A percentile compares a stretch with the other conserved stretches of the same genome.
Conservation (phyloP, 1,284 basidiomycete species). For the Hemileccinum hortonii region DNA sequence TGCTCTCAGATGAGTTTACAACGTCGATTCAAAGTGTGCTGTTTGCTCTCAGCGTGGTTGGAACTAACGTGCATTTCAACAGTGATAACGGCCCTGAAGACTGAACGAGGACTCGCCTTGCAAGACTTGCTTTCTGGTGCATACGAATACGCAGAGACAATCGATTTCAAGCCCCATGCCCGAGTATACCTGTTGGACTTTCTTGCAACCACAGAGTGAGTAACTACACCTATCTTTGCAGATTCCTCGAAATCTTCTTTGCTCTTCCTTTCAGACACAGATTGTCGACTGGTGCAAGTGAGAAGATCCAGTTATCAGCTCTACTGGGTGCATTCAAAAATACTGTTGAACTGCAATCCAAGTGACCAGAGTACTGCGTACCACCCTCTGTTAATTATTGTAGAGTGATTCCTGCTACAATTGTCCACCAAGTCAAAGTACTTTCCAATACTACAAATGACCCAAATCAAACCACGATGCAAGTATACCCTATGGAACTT, state of each 20-base stretch:
- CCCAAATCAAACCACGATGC: no score
- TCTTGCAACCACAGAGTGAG: slow-evolving; percentile 86
- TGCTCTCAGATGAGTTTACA: slow-evolving; percentile 97
- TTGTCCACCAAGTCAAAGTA: no score
- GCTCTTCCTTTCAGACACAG: slow-evolving; percentile 64
- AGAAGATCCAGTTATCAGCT: slow-evolving; percentile 93
- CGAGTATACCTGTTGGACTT: slow-evolving; percentile 91
- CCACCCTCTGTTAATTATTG: not conserved
- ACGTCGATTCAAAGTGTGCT: slow-evolving; percentile 83
- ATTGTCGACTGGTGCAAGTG: slow-evolving; percentile 88
- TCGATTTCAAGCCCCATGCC: slow-evolving; percentile 85
- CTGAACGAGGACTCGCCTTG: slow-evolving; percentile 89
- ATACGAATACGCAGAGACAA: slow-evolving; percentile 85
- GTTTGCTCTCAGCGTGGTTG: not conserved
- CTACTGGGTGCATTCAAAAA: slow-evolving; percentile 93
- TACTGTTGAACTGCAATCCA: slow-evolving; percentile 72
- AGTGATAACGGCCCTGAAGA: slow-evolving; percentile 89
- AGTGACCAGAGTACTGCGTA: slow-evolving; percentile 20
- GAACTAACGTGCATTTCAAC: slow-evolving; percentile 5
- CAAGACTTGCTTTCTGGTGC: slow-evolving; percentile 95
- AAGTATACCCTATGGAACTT: no score
- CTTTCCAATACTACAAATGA: no score
- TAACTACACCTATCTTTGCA: slow-evolving; percentile 9
- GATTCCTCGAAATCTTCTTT: not conserved
- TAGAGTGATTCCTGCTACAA: not conserved